Base-by-base conservation (phyloP, 768 basidiomycete genomes). In the Agaricus blazei region DNA sequence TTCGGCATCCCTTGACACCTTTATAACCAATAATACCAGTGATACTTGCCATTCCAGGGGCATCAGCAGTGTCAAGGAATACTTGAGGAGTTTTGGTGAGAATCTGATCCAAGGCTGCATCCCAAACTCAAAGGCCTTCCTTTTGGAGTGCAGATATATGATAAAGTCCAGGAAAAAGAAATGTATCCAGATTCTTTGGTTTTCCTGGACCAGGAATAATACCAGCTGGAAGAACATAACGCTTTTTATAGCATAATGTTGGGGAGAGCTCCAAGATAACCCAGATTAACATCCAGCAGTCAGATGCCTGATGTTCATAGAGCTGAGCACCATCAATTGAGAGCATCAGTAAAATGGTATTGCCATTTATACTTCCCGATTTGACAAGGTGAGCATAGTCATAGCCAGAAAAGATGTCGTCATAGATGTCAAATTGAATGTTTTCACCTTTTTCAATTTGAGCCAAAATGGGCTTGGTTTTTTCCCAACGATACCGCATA, bases 261-360 rank as follows among this genome's bases (percentile, higher is more conserved):
- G 70, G 70, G 14, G 58, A 47, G 34, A 48, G 63, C 64, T 49
- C 65, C 61, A 58, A 60, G 24, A 70, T 60, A 4, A 68, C 60
- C 62, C 62, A 72, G 26, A 72, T 49, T 44, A 68, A 70, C 6
- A 67, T 54, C 45, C 67, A 61, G 49, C 57, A 72, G 42, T 73
- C 72, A 36, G 62, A 64, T 1, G 65, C 64, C 41, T 72, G 70
- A 59, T 69, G 65, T 2, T 68, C 65, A 55, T 72, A 75, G 1
- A 77, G 65, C 40, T 76, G 75, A 0, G 70, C 67, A 15, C 74
- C 70, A 57, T 77, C 73, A 27, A 74, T 44, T 0, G 70, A 74
- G 8, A 72, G 48, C 37, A 68, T 50, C 0, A 76, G 52, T 11
- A 72, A 42, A 5, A 64, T 67, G 40, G 71, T 63, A 12, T 66